Percentiles rank a stretch among this genome's conserved stretches.
Conservation (phyloP, 805 yeast genomes). For the Pichia membranifaciens region DNA sequence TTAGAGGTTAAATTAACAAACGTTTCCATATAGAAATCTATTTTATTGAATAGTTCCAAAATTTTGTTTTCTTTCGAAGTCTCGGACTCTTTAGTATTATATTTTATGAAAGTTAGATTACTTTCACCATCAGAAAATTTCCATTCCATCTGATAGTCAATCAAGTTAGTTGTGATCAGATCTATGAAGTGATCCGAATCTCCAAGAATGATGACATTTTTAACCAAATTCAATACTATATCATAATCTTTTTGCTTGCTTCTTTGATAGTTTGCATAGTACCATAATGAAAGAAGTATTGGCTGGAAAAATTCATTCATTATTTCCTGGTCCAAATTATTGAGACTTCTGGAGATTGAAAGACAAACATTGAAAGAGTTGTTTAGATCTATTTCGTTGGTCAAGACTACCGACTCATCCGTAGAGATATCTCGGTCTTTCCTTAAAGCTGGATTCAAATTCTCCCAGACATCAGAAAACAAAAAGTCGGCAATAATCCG, state of each 20-base stretch:
- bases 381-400: constrained; percentile 47
- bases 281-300: constrained; percentile 36
- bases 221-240: constrained; percentile 34
- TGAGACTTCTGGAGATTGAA: constrained; percentile 44
- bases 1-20: constrained; percentile 17
- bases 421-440: constrained; percentile 17
- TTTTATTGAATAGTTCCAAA: constrained; percentile 32
- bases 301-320: constrained; percentile 29
- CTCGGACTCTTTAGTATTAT: constrained; percentile 9
- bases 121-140: constrained; percentile 38
- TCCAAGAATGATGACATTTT: constrained; percentile 25
- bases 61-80: constrained; percentile 3
- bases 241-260: constrained; percentile 29
- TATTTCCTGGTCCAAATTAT: constrained; percentile 31
- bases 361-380: constrained; percentile 61
- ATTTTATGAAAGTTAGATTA: constrained; percentile 25
- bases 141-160: constrained; percentile 35
- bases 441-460: constrained; percentile 33
- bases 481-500: constrained; percentile 54
- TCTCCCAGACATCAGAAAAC: constrained; percentile 43
- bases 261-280: constrained; percentile 36
- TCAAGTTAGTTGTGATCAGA: constrained; percentile 15
- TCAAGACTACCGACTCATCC: constrained; percentile 22
- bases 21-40: constrained; percentile 39
- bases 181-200: constrained; percentile 14